Percentiles rank a stretch among this genome's conserved stretches.
phyloP scores from a whole-genome alignment of 1,139 yeast genomes.

The Geotrichum carabidarum region DNA sequence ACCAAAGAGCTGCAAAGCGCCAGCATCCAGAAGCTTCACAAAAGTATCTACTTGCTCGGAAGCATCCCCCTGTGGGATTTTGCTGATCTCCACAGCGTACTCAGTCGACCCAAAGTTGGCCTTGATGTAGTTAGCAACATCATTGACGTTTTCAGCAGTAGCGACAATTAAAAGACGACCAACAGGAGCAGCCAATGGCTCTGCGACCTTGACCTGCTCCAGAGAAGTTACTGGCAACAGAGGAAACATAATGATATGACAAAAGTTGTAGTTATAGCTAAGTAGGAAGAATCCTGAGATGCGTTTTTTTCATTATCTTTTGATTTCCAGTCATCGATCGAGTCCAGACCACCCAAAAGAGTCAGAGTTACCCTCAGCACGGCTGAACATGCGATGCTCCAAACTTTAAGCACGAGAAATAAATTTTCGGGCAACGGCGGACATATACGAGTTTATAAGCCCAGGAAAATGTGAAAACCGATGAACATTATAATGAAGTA shows the following conservation, averaged over 20 bases:
- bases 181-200: constrained; percentile 32
- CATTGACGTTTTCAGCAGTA: constrained; percentile 36
- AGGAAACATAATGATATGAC: constrained; percentile 36
- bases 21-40: constrained; percentile 60
- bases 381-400: neutral
- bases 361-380: constrained; percentile 9
- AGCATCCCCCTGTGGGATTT: constrained; percentile 32
- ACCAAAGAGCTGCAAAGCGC: constrained; percentile 54
- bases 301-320: neutral
- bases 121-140: constrained; percentile 22
- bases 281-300: neutral
- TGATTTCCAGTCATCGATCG: neutral
- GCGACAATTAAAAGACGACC: constrained; percentile 43
- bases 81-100: constrained; percentile 38
- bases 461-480: too few relatives aligned
- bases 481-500: too few relatives aligned
- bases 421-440: too few relatives aligned
- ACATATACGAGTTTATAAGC: too few relatives aligned
- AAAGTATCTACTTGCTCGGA: constrained; percentile 42
- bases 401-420: too few relatives aligned
- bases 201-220: constrained; percentile 25
- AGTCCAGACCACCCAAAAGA: neutral
- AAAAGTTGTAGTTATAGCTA: neutral
- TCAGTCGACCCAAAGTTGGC: constrained; percentile 36
- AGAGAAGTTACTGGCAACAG: constrained; percentile 42